phyloP scores from a whole-genome alignment of 208 protist species.

The Crithidia bombi region DNA sequence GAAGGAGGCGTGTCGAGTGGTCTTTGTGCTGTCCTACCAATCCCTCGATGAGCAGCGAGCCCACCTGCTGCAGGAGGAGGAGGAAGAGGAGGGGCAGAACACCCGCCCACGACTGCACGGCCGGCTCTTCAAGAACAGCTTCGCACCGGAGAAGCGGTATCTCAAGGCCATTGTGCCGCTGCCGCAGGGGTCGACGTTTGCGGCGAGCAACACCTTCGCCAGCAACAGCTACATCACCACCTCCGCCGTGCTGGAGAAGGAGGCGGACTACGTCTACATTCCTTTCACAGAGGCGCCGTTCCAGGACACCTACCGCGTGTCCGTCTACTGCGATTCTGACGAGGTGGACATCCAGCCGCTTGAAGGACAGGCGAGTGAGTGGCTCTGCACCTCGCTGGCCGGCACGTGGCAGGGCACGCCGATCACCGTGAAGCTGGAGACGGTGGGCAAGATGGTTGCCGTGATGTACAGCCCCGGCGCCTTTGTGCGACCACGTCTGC shows the following conservation, averaged over 20 bases:
- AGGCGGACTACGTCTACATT: conserved; percentile 84
- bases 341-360: conserved; percentile 71
- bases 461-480: conserved; percentile 72
- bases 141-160: conserved; percentile 82
- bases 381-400: conserved; percentile 65
- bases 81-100: conserved; percentile 78
- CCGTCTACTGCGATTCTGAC: conserved; percentile 89
- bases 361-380: conserved; percentile 51
- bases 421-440: conserved; percentile 55
- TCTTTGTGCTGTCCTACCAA: conserved; percentile 89
- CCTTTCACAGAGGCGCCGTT: conserved; percentile 86
- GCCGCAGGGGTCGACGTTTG: conserved; percentile 86
- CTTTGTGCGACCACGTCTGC: conserved; percentile 71
- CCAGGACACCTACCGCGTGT: conserved; percentile 79
- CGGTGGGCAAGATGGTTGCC: conserved; percentile 59
- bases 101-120: conserved; percentile 80
- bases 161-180: conserved; percentile 86
- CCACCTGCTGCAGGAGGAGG: conserved; percentile 50
- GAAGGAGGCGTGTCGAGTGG: conserved; percentile 72
- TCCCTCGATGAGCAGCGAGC: conserved; percentile 66
- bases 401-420: conserved; percentile 64
- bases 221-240: conserved; percentile 91
- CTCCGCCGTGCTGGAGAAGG: conserved; percentile 59
- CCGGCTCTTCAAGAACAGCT: conserved; percentile 82
- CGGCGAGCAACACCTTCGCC: conserved; percentile 85